Evolutionary conservation across 1,284 basidiomycete species (phyloP).

Genomic region (Rhodofomes roseus): DNA sequence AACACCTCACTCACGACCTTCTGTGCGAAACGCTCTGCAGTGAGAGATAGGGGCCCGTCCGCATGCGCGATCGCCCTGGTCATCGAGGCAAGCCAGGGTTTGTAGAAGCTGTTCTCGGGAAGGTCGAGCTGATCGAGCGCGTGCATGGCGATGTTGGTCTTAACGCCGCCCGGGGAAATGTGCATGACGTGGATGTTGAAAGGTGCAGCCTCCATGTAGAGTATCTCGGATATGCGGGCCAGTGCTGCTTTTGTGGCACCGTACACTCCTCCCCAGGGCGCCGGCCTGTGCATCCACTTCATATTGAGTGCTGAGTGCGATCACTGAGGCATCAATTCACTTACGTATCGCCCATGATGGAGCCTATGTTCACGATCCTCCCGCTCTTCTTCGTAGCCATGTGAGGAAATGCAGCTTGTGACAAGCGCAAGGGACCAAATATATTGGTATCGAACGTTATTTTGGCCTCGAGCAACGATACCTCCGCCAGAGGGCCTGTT

Average conservation of each 20-base stretch:
- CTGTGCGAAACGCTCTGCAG: conserved; percentile 46
- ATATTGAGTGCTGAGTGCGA: not conserved
- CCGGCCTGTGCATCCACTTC: conserved; percentile 38
- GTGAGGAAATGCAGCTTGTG: conserved; percentile 62
- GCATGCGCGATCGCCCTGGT: conserved; percentile 51
- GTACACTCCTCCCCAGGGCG: conserved; percentile 71
- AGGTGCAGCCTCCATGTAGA: conserved; percentile 68
- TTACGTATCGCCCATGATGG: conserved; percentile 55
- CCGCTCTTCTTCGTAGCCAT: conserved; percentile 65
- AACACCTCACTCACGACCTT: conserved; percentile 44
- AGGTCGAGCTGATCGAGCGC: not conserved
- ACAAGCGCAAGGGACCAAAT: conserved; percentile 56
- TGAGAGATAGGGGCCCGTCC: conserved; percentile 39
- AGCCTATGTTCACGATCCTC: conserved; percentile 72
- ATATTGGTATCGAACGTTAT: conserved; percentile 60
- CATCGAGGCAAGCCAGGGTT: conserved; percentile 39
- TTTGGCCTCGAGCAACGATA: conserved; percentile 49
- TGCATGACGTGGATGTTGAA: conserved; percentile 58
- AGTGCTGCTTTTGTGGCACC: conserved; percentile 65
- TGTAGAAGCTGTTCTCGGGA: conserved; percentile 46
- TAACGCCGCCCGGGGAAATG: conserved; percentile 52
- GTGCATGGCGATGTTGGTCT: conserved; percentile 47
- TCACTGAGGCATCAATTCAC: not conserved
- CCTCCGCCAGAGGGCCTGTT: conserved; percentile 58
- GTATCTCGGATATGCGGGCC: conserved; percentile 54